Evolutionary conservation across 306 rosid genomes (phyloP).

Genomic region (Vicia sativa): DNA sequence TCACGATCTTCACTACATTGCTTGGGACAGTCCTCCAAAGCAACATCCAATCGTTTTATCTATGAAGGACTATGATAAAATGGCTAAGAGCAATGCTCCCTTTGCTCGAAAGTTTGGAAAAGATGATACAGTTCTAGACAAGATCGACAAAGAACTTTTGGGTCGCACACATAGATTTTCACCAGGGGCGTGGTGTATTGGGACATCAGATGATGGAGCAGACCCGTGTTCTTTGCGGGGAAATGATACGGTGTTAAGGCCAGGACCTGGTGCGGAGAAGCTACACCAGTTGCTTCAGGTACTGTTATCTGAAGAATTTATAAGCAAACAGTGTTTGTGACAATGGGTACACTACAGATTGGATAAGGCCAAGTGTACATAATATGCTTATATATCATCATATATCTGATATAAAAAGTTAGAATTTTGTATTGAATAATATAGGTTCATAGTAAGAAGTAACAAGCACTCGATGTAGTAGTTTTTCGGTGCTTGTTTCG

Average conservation of each 20-base stretch:
- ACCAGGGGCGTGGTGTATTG: conserved; percentile 88
- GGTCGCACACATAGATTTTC: conserved; percentile 71
- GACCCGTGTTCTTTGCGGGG: conserved; percentile 81
- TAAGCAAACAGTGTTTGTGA: conserved; percentile 72
- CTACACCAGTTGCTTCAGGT: conserved; percentile 59
- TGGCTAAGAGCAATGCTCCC: conserved; percentile 84
- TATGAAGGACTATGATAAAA: conserved; percentile 75
- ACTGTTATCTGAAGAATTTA: conserved; percentile 64
- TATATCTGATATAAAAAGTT: conserved; percentile 42
- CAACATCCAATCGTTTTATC: conserved; percentile 82
- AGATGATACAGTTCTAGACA: conserved; percentile 79
- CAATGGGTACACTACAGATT: conserved; percentile 28
- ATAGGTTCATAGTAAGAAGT: conserved; percentile 39
- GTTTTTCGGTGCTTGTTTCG: conserved; percentile 40
- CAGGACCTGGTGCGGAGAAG: conserved; percentile 85
- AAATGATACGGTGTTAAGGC: conserved; percentile 65
- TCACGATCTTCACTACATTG: conserved; percentile 99
- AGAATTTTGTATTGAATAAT: conserved; percentile 42
- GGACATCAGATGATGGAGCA: conserved; percentile 59
- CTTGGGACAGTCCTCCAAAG: conserved; percentile 99
- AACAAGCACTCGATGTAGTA: conserved; percentile 41
- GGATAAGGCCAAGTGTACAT: conserved; percentile 62
- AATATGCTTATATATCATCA: conserved; percentile 45
- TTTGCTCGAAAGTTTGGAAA: conserved; percentile 88
- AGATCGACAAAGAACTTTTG: conserved; percentile 83